A percentile compares a stretch with the other conserved stretches of the same genome.
phyloP scores from a whole-genome alignment of 139 green algal species.

The Chlorella sorokiniana region DNA sequence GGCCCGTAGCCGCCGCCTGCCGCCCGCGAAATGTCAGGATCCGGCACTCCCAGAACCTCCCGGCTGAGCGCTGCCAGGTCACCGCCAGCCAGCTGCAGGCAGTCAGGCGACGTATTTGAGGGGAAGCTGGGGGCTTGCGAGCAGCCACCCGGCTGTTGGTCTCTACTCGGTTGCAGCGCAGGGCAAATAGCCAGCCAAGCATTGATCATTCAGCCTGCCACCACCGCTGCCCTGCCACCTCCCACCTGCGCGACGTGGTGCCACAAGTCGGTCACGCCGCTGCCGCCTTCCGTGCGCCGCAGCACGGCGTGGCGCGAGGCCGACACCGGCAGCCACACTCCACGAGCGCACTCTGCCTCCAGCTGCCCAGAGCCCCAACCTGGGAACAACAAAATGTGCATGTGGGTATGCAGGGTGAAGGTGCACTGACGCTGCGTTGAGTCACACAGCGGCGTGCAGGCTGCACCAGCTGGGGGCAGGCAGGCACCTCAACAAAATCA shows the following conservation, averaged over 20 bases:
- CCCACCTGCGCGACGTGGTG: neutral
- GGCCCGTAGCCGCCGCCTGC: neutral
- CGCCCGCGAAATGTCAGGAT: constrained; percentile 2
- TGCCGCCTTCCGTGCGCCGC: neutral
- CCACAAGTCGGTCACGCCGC: neutral
- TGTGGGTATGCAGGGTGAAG: neutral
- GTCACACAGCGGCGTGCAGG: too few species aligned
- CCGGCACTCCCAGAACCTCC: constrained; percentile 13
- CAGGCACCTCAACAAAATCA: too few species aligned
- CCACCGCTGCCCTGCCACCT: neutral
- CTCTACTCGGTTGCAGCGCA: too few species aligned
- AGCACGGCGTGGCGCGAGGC: constrained; percentile 63
- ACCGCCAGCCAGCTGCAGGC: constrained; percentile 46
- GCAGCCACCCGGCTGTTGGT: too few species aligned
- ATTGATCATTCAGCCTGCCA: neutral
- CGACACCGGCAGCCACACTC: constrained; percentile 80
- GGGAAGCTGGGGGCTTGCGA: too few species aligned
- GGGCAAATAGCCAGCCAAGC: neutral
- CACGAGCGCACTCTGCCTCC: constrained; percentile 65
- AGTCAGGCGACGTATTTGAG: neutral
- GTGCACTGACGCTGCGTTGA: neutral
- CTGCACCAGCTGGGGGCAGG: too few species aligned
- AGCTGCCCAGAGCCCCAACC: constrained; percentile 85
- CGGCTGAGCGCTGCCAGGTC: constrained; percentile 38
- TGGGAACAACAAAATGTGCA: constrained; percentile 23